A percentile compares a stretch with the other conserved stretches of the same genome.
Evolutionary conservation across 352 stramenopile species (phyloP).

Genomic region (Pythium brassicae): DNA sequence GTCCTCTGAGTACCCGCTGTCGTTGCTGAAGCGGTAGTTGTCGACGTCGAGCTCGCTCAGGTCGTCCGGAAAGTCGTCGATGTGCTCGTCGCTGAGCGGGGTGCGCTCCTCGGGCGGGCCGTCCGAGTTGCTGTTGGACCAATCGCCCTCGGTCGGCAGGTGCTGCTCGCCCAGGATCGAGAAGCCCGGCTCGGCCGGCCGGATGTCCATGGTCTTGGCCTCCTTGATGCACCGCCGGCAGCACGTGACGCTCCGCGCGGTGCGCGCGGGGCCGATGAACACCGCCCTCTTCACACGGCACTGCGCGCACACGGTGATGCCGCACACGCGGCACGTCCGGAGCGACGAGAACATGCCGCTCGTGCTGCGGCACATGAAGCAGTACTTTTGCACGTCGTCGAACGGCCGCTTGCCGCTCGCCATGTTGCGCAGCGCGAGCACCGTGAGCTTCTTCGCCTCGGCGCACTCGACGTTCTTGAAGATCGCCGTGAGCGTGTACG

Average conservation of each 20-base stretch:
- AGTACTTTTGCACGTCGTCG: constrained; percentile 8
- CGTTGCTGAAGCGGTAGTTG: constrained; percentile 11
- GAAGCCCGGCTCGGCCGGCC: constrained; percentile 19
- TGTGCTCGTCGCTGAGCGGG: constrained; percentile 2
- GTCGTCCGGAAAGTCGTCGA: neutral
- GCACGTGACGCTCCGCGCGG: constrained; percentile 1
- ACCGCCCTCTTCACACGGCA: constrained; percentile 25
- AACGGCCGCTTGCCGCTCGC: constrained; percentile 7
- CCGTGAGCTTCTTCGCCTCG: constrained; percentile 52
- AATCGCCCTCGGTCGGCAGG: constrained; percentile 1
- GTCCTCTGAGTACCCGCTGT: constrained; percentile 8
- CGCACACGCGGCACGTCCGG: constrained; percentile 19
- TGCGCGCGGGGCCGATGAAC: constrained; percentile 15
- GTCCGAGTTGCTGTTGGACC: constrained; percentile 4
- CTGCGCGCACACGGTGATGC: constrained; percentile 15
- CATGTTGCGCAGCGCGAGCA: constrained; percentile 21
- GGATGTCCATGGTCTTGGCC: constrained; percentile 22
- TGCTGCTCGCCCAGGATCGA: constrained; percentile 17
- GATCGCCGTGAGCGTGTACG: constrained; percentile 14
- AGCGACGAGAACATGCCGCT: constrained; percentile 8
- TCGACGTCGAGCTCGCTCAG: constrained; percentile 8
- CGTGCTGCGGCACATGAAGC: constrained; percentile 17
- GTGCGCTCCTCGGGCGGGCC: constrained; percentile 1
- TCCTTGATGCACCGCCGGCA: constrained; percentile 4
- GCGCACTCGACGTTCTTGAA: constrained; percentile 34